Percentiles rank a stretch among this genome's conserved stretches.
Conservation (phyloP, 257 asterid species). For the Osmanthus fragrans region DNA sequence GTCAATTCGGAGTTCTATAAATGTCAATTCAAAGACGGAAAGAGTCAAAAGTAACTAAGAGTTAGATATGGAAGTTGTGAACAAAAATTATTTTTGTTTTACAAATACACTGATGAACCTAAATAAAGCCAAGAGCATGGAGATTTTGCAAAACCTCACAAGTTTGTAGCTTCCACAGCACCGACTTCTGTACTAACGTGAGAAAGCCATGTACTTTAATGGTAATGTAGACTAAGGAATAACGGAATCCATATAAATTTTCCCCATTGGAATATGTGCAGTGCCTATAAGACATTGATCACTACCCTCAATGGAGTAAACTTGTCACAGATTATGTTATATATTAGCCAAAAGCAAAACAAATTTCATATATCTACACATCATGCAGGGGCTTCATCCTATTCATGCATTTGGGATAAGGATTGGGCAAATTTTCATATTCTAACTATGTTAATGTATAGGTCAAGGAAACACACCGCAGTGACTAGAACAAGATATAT, state of each 20-base stretch:
- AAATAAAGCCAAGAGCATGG: no score
- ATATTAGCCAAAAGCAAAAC: constrained; percentile 23
- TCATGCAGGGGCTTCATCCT: constrained; percentile 9
- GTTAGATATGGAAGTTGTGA: no score
- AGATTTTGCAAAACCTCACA: no score
- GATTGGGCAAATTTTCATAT: neutral
- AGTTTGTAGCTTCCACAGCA: no score
- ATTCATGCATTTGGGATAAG: neutral
- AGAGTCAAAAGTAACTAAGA: no score
- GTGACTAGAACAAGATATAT: neutral
- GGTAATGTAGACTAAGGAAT: constrained; percentile 74
- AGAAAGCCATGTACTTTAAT: constrained; percentile 79
- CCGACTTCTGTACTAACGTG: constrained; percentile 36
- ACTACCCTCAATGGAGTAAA: constrained; percentile 84
- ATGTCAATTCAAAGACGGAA: no score
- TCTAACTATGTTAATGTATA: neutral
- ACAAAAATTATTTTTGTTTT: no score
- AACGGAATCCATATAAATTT: constrained; percentile 93
- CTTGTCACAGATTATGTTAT: constrained; percentile 42
- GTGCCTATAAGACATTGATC: constrained; percentile 98
- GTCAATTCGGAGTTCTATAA: no score
- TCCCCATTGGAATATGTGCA: constrained; percentile 96
- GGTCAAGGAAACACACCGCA: neutral
- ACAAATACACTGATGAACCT: no score
- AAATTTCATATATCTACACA: neutral